Conservation (phyloP, 2,329 filamentous ascomycete species). For the Pyricularia grisea region DNA sequence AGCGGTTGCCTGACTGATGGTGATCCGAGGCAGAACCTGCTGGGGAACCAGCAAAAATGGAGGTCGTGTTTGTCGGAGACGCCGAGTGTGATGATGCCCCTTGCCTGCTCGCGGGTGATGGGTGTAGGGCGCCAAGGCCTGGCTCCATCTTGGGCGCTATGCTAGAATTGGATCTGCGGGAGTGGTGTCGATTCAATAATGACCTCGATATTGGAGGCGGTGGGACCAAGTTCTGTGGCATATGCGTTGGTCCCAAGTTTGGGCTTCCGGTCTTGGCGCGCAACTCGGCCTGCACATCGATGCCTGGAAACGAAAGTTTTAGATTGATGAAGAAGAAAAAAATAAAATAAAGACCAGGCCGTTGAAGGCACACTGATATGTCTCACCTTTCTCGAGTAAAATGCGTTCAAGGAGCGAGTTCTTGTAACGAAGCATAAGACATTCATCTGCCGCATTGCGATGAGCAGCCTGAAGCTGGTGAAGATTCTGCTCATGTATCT, state of each 20-base stretch:
- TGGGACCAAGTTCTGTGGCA: slow-evolving; percentile 59
- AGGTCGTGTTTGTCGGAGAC: slow-evolving; percentile 41
- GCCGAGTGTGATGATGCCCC: slow-evolving; percentile 70
- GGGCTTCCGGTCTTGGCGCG: slow-evolving; percentile 87
- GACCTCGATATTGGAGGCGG: slow-evolving; percentile 70
- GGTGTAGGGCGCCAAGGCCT: slow-evolving; percentile 33
- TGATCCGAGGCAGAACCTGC: slow-evolving; percentile 37
- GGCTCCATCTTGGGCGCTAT: slow-evolving; percentile 67
- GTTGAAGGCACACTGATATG: background rate
- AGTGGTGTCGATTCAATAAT: slow-evolving; percentile 70
- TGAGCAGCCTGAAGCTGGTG: slow-evolving; percentile 91
- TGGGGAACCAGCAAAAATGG: slow-evolving; percentile 29
- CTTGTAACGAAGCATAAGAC: slow-evolving; percentile 96
- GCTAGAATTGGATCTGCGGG: slow-evolving; percentile 61
- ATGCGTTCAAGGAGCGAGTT: slow-evolving; percentile 95
- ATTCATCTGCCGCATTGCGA: slow-evolving; percentile 89
- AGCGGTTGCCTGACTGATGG: slow-evolving; percentile 26
- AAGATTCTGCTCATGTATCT: slow-evolving; percentile 89
- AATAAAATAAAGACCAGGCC: background rate
- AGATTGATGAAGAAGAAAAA: background rate
- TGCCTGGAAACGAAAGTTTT: slow-evolving; percentile 45
- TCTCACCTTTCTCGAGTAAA: slow-evolving; percentile 82
- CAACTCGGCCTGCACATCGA: slow-evolving; percentile 94
- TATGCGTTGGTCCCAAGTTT: slow-evolving; percentile 60
- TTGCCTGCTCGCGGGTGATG: slow-evolving; percentile 63